These are phyloP conservation scores for Yamadazyma laniorum DNA, from an alignment of 805 yeast genomes.

Conservation along the genomic window DNA sequence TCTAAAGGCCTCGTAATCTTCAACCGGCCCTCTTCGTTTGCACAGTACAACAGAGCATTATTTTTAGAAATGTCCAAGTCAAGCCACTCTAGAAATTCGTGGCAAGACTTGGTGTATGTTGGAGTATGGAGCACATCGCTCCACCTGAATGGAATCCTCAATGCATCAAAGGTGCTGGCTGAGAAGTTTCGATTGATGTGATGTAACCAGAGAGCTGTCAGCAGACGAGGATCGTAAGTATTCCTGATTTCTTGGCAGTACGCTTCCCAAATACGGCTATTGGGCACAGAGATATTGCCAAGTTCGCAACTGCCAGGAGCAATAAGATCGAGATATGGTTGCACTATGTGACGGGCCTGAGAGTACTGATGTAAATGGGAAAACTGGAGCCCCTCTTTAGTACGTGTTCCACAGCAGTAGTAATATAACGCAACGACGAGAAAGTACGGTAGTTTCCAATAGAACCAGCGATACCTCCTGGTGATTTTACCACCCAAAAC, in stretches of 20 bases:
- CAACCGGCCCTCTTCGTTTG: neutral
- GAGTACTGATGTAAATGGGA: neutral
- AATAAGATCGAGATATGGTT: neutral
- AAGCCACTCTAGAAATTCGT: neutral
- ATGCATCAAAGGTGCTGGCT: neutral
- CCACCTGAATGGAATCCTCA: conserved; percentile 5
- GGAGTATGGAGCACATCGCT: neutral
- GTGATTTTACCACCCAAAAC: no score
- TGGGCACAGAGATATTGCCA: neutral
- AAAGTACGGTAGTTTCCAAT: no score
- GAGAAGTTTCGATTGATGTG: conserved; percentile 1
- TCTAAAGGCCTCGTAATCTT: neutral
- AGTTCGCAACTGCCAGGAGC: neutral
- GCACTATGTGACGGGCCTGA: neutral
- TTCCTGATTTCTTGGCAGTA: neutral
- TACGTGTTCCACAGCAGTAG: no score
- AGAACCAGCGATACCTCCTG: no score
- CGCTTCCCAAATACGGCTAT: neutral
- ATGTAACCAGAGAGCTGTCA: neutral
- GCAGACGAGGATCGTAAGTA: neutral
- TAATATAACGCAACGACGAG: no score
- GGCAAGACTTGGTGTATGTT: neutral
- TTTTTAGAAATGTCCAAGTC: neutral
- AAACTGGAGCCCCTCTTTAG: no score
- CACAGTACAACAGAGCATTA: conserved; percentile 1